Base-by-base conservation (phyloP, 1,284 basidiomycete genomes). In the Agaricales sp. region DNA sequence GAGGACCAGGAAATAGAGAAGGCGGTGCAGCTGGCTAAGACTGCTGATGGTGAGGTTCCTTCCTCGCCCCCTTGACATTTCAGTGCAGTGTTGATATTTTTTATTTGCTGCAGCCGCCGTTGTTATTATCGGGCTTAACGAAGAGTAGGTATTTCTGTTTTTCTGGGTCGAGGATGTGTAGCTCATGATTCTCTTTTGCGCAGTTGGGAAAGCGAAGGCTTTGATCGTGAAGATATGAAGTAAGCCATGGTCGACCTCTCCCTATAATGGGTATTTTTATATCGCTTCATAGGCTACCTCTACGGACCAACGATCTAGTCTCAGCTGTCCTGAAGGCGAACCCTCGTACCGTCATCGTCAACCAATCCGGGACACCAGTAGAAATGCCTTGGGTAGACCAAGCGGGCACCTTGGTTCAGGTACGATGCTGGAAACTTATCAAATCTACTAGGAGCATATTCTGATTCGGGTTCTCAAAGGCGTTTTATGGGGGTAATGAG, bases 401-500 rank as follows among this genome's bases (percentile, higher is more conserved):
- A 37, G 68, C 68, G 2, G 52, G 57, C n/a, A 69, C 74, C 0
- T 52, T 77, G 6, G 48, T 78, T 20, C 23, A 49, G 39, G 30
- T 35, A 8, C 8, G 30, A n/a, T n/a, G n/a, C n/a, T 26, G 37
- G 14, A 38, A 22, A 20, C 18, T 24, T 23, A 39, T 41, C 39
- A 45, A 44, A 39, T 16, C 23, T 2, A 18, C 48, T 52, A 19
- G 6, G 50, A 18, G 3, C 21, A n/a, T 48, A 50, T 16, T 21
- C 47, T 14, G 48, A 43, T 24, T 35, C 21, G 25, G 46, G 46
- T 30, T 30, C 13, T 3, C 39, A 2, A 48, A 71, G 65, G 71
- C 74, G 13, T 78, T 75, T 57, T 78, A 74, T 54, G 75, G 74
- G 11, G 78, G 78, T 2, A 78, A 81, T 58, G 76, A 76, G 55